Percentiles rank a stretch among this genome's conserved stretches.
Conservation (phyloP, 768 basidiomycete species). For the Boletellus ananas region DNA sequence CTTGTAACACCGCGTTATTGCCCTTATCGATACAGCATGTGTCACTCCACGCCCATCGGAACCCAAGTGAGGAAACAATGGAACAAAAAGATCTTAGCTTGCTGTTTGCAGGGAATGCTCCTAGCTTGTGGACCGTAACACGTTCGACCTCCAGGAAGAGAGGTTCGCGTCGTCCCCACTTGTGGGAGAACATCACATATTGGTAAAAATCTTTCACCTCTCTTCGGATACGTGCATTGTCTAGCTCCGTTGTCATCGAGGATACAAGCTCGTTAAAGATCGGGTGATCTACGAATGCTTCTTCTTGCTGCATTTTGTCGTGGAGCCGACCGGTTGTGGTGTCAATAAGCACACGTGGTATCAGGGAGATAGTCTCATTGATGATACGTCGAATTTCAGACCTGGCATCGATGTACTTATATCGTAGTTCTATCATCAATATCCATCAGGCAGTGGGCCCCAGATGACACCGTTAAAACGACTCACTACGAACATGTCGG, state of each 20-base stretch:
- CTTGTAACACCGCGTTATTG: background rate
- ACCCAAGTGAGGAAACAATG: background rate
- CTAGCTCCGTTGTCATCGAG: background rate
- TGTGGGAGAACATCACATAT: slow-evolving; percentile 5
- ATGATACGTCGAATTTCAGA: background rate
- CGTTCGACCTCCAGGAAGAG: background rate
- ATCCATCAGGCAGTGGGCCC: background rate
- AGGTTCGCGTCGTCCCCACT: background rate
- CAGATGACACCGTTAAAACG: background rate
- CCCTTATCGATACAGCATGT: slow-evolving; percentile 4
- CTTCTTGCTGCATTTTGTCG: background rate
- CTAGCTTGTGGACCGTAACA: background rate
- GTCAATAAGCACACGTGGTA: slow-evolving; percentile 3
- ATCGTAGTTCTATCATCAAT: background rate
- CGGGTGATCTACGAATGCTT: background rate
- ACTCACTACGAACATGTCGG: background rate
- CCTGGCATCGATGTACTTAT: background rate
- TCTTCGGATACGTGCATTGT: background rate
- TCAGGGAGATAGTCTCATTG: background rate
- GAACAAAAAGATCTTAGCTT: background rate
- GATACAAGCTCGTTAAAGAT: background rate
- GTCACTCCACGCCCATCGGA: slow-evolving; percentile 2
- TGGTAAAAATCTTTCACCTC: background rate
- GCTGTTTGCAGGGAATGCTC: background rate
- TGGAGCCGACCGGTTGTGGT: background rate